Percentiles rank a stretch among this genome's conserved stretches.
Conservation (phyloP, 805 yeast species). For the Metschnikowia santaceciliae region DNA sequence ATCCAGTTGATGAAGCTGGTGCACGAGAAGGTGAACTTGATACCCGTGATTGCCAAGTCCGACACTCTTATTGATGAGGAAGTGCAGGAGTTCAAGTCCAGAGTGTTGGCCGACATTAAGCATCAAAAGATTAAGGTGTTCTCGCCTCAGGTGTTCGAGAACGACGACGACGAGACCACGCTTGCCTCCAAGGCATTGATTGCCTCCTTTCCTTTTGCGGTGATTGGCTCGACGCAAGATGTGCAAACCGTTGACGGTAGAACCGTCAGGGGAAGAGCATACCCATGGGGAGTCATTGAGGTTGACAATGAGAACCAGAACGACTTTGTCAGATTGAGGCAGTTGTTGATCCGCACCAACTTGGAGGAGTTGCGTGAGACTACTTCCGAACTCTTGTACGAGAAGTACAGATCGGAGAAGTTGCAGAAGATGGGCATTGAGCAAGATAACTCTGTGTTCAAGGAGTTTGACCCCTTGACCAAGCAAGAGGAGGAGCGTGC, state of each 20-base stretch:
- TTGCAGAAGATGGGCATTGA: slow-evolving; percentile 77
- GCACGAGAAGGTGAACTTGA: slow-evolving; percentile 86
- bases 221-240: slow-evolving; percentile 81
- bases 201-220: slow-evolving; percentile 82
- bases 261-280: slow-evolving; percentile 81
- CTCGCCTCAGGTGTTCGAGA: slow-evolving; percentile 70
- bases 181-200: slow-evolving; percentile 62
- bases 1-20: slow-evolving; percentile 82
- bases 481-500: slow-evolving; percentile 93
- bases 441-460: slow-evolving; percentile 91
- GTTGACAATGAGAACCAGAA: slow-evolving; percentile 92
- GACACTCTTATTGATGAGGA: slow-evolving; percentile 91
- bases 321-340: slow-evolving; percentile 86
- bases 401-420: slow-evolving; percentile 83
- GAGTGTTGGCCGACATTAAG: slow-evolving; percentile 72
- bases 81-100: slow-evolving; percentile 65
- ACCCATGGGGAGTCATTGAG: slow-evolving; percentile 97
- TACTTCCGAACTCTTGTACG: slow-evolving; percentile 74
- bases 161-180: slow-evolving; percentile 81
- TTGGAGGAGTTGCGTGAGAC: slow-evolving; percentile 91
- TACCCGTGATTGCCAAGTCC: slow-evolving; percentile 92
- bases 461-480: slow-evolving; percentile 87
- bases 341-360: slow-evolving; percentile 81
- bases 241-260: slow-evolving; percentile 73
- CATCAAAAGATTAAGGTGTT: slow-evolving; percentile 70